Percentiles rank a stretch among this genome's conserved stretches.
These are phyloP conservation scores for Aspergillus ibericus DNA, from an alignment of 2,329 filamentous ascomycete species.

Conservation along the genomic window DNA sequence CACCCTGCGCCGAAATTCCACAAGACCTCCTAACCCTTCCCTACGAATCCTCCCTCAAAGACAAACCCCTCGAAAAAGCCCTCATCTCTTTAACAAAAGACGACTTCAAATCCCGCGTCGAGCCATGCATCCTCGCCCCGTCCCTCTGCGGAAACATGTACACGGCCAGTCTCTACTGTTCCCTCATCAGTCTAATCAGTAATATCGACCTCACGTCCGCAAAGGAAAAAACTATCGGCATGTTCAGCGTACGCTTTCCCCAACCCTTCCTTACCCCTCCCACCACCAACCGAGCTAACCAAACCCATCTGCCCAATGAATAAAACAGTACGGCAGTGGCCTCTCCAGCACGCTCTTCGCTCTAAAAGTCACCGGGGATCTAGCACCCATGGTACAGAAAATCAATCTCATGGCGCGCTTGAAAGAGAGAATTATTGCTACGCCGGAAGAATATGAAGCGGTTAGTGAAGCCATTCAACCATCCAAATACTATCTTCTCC, in stretches of 20 bases:
- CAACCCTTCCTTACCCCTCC: too few species aligned
- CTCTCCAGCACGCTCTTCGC: constrained; percentile 74
- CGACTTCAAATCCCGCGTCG: constrained; percentile 74
- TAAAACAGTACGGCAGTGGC: constrained; percentile 64
- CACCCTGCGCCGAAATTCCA: constrained; percentile 70
- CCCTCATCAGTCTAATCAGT: constrained; percentile 61
- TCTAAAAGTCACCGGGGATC: constrained; percentile 64
- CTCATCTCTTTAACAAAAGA: constrained; percentile 84
- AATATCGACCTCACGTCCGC: constrained; percentile 63
- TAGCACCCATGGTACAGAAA: constrained; percentile 65
- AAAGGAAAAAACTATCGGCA: constrained; percentile 68
- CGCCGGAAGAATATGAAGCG: constrained; percentile 73
- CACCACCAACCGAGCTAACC: not conserved
- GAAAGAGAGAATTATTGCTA: constrained; percentile 62
- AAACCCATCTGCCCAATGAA: too few species aligned
- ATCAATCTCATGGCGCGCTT: constrained; percentile 70
- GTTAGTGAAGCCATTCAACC: constrained; percentile 44
- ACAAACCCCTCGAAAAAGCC: constrained; percentile 82
- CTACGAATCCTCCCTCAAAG: constrained; percentile 74
- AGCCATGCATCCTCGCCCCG: constrained; percentile 70
- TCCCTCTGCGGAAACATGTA: constrained; percentile 72
- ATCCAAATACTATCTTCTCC: too few species aligned
- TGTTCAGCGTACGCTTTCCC: constrained; percentile 59
- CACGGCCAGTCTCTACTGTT: constrained; percentile 60
- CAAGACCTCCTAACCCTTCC: constrained; percentile 74